A percentile compares a stretch with the other conserved stretches of the same genome.
Conservation (phyloP, 805 yeast genomes). For the Metschnikowia anglica region DNA sequence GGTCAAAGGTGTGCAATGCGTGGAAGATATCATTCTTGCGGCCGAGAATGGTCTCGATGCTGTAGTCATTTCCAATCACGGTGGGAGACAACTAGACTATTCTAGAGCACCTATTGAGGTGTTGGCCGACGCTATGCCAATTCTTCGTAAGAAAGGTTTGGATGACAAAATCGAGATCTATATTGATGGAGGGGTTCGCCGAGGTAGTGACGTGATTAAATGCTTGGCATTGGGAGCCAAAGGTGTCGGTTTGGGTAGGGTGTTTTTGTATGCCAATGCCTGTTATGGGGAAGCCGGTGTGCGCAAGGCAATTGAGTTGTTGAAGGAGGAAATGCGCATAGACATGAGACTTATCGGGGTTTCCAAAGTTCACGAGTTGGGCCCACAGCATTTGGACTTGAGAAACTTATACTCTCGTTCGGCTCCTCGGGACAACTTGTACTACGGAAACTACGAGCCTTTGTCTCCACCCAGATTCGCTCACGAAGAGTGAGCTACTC, state of each 20-base stretch:
- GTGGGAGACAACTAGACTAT: conserved; percentile 85
- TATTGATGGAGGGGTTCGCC: conserved; percentile 67
- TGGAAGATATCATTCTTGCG: conserved; percentile 63
- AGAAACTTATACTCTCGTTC: conserved; percentile 11
- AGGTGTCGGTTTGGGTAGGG: conserved; percentile 70
- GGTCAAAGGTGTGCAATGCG: conserved; percentile 66
- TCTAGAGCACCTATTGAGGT: conserved; percentile 77
- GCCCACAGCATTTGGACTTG: conserved; percentile 18
- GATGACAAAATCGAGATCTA: conserved; percentile 52
- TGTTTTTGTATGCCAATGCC: conserved; percentile 62
- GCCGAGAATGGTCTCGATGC: conserved; percentile 59
- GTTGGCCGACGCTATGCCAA: conserved; percentile 65
- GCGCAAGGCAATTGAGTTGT: conserved; percentile 54
- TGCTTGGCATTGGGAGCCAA: conserved; percentile 70
- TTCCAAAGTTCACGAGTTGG: conserved; percentile 39
- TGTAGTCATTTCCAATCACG: conserved; percentile 80
- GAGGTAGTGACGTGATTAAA: conserved; percentile 66
- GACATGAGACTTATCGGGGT: conserved; percentile 81
- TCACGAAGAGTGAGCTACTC: conserved; percentile 14
- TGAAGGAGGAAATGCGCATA: conserved; percentile 70
- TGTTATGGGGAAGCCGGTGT: conserved; percentile 68
- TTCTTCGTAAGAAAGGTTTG: conserved; percentile 45
- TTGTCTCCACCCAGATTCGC: conserved; percentile 15
- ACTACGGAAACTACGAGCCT: conserved; percentile 19
- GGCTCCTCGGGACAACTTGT: conserved; percentile 15